These are phyloP conservation scores for Lomentospora prolificans DNA, from an alignment of 2,329 filamentous ascomycete species.

Conservation along the genomic window DNA sequence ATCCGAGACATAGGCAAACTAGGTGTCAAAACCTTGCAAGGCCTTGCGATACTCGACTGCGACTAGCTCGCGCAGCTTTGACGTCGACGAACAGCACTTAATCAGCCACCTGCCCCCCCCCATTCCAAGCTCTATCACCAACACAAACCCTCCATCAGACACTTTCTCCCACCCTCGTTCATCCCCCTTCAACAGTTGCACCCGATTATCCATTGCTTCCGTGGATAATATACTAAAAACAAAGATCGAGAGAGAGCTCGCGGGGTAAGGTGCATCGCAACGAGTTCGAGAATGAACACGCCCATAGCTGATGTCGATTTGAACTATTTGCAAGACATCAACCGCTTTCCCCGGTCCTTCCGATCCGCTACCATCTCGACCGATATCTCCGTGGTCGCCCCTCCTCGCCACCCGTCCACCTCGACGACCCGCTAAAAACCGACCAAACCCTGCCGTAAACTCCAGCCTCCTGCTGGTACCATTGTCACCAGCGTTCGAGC, in stretches of 20 bases:
- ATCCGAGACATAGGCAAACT: neutral
- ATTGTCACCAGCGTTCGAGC: neutral
- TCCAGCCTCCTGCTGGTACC: neutral
- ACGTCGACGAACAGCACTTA: neutral
- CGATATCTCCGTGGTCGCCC: neutral
- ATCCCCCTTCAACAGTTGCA: no score
- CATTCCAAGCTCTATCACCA: neutral
- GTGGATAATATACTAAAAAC: no score
- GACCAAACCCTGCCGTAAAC: neutral
- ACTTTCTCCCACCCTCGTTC: neutral
- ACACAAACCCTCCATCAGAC: neutral
- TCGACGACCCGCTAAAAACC: neutral
- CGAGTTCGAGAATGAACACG: neutral
- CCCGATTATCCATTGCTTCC: neutral
- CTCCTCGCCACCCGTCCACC: neutral
- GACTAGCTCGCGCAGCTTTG: neutral
- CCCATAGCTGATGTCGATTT: neutral
- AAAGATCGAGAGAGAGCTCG: neutral
- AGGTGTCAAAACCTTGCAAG: neutral
- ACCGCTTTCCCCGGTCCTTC: neutral
- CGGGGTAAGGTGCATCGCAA: constrained; percentile 1
- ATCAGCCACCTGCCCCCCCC: neutral
- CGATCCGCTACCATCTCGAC: neutral
- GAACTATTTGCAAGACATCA: neutral
- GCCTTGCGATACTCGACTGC: neutral